Base-by-base conservation (phyloP, 768 basidiomycete species). In the Exidia glandulosa region DNA sequence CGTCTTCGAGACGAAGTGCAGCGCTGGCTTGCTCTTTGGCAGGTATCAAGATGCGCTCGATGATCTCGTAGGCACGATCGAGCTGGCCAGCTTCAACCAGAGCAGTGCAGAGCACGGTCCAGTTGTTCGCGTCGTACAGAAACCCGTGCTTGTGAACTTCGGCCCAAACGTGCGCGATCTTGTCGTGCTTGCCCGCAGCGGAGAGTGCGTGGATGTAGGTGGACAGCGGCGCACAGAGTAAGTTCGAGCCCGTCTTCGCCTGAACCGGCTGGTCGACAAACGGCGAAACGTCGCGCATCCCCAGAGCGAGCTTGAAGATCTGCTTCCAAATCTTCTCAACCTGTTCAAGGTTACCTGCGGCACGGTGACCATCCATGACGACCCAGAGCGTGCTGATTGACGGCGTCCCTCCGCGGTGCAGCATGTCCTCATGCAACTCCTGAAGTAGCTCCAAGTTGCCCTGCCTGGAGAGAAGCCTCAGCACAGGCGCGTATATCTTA, bases 81-180 rank as follows among this genome's bases (percentile, higher is more conserved):
- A 83, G 73, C 66, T 94, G 82, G 29, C 89, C 90, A 0, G 88
- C 90, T 32, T 88, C 84, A 37, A 92, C 76, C 27, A 94, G 78
- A 14, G 85, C 87, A 10, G 87, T 76, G 29, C 78, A 79, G 30
- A 96, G 78, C 66, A 90, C 84, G 66, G 95, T 96, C 89, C 92
- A 98, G 70, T 96, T 97, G 66, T 88, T 84, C 13, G 88, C 80
- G 68, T 94, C 90, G 69, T 93, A 91, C 13, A 77, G 77, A 65
- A 94, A 87, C 2, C 90, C 89, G 10, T 76, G 71, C 12, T 70
- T 63, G 61, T 80, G 79, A 56, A 90, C 78, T 32, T 74, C 68
- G n/a, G 75, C 73, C 94, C 95, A 97, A 0, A 79, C 75, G 2
- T 68, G 66, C 16, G 84, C 79, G 50, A 94, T 78, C 61, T 84